Evolutionary conservation across 1,284 basidiomycete genomes (phyloP).

Genomic region (Heimioporus retisporus): DNA sequence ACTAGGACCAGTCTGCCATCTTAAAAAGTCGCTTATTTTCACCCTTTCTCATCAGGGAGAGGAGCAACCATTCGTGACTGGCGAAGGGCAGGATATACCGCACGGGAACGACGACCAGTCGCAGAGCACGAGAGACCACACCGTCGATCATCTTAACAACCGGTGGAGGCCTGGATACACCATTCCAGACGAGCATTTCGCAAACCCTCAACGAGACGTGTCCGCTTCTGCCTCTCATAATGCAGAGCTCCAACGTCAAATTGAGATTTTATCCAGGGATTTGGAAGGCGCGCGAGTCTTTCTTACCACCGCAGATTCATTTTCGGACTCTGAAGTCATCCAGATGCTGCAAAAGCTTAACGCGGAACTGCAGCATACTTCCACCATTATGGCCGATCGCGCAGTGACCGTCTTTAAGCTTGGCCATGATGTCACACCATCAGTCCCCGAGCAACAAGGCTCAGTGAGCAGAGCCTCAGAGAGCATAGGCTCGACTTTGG

Average conservation of each 20-base stretch:
- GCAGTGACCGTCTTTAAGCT: slow-evolving; percentile 28
- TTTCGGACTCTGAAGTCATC: slow-evolving; percentile 35
- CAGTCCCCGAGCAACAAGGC: not conserved
- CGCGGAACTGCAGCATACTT: slow-evolving; percentile 36
- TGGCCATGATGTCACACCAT: not conserved
- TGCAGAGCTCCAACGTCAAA: slow-evolving; percentile 3
- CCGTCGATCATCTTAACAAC: not conserved
- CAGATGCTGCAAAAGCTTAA: slow-evolving; percentile 33
- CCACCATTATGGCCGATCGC: slow-evolving; percentile 34
- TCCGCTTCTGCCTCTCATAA: slow-evolving; percentile 3
- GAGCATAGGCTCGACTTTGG: slow-evolving; percentile 8
- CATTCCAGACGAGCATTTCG: not conserved
- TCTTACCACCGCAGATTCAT: slow-evolving; percentile 26
- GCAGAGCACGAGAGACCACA: not conserved
- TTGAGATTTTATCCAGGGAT: slow-evolving; percentile 5
- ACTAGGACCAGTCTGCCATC: slow-evolving; percentile 4
- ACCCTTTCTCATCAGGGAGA: slow-evolving; percentile 6
- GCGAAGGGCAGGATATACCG: not conserved
- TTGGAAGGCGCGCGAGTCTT: slow-evolving; percentile 12
- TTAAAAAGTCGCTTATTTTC: not conserved
- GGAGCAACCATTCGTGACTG: not conserved
- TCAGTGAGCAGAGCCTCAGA: not conserved
- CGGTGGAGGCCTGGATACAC: slow-evolving; percentile 1
- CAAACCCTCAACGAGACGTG: slow-evolving; percentile 9
- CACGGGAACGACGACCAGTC: not conserved